Percentiles rank a stretch among this genome's conserved stretches.
phyloP scores from a whole-genome alignment of 495 filamentous ascomycete genomes.

The Xylaria flabelliformis region DNA sequence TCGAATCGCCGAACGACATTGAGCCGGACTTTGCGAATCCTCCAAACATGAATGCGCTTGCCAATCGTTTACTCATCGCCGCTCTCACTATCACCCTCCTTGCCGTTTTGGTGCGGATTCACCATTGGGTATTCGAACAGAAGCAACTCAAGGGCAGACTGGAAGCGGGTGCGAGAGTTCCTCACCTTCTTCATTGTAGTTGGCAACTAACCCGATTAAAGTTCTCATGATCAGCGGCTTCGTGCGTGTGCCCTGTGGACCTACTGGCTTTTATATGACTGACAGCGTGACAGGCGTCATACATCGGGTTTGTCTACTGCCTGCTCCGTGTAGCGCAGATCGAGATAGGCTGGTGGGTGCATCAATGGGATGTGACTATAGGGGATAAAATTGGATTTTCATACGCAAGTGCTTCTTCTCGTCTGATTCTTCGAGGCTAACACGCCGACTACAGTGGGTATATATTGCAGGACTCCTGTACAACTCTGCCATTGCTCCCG shows the following conservation, averaged over 20 bases:
- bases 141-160: constrained; percentile 18
- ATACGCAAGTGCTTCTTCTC: constrained; percentile 10
- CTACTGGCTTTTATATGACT: background rate
- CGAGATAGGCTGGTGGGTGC: constrained; percentile 26
- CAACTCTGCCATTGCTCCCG: constrained; percentile 5
- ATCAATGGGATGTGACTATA: constrained; percentile 23
- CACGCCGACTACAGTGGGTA: background rate
- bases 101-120: constrained; percentile 10
- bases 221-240: constrained; percentile 15
- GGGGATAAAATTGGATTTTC: constrained; percentile 14
- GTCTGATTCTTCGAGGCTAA: background rate
- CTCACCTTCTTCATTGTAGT: background rate
- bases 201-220: background rate
- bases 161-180: constrained; percentile 15
- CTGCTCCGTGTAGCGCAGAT: constrained; percentile 14
- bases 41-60: constrained; percentile 22
- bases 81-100: background rate
- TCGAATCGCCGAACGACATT: constrained; percentile 12
- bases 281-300: constrained; percentile 9
- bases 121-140: constrained; percentile 7
- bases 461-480: constrained; percentile 20
- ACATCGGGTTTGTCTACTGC: constrained; percentile 19
- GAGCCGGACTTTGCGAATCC: constrained; percentile 19
- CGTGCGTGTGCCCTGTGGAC: background rate
- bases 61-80: constrained; percentile 1